A percentile compares a stretch with the other conserved stretches of the same genome.
Conservation (phyloP, 331 rosid genomes). For the Acacia pycnantha region DNA sequence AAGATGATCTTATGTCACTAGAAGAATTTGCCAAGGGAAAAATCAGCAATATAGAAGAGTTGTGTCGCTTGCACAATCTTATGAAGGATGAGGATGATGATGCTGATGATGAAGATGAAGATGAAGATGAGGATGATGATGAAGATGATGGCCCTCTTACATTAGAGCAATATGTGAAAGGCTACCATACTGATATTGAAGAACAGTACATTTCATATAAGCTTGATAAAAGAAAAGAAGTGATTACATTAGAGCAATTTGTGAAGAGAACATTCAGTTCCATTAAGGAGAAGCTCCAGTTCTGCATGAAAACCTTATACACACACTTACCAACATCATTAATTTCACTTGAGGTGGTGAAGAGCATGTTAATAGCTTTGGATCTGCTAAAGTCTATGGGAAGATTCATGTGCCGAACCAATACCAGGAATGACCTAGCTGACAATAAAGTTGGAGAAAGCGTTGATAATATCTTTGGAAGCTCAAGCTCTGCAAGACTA, state of each 20-base stretch:
- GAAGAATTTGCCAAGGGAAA: slow-evolving; percentile 23
- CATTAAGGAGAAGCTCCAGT: slow-evolving; percentile 15
- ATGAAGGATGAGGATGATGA: too few species aligned
- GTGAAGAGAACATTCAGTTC: slow-evolving; percentile 3
- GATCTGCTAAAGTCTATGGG: slow-evolving; percentile 22
- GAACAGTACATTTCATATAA: not conserved
- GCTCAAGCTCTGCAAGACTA: not conserved
- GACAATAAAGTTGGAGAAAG: not conserved
- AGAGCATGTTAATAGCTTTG: slow-evolving; percentile 23
- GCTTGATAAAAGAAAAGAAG: not conserved
- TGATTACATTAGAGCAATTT: slow-evolving; percentile 18
- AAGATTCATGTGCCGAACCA: not conserved
- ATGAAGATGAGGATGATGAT: too few species aligned
- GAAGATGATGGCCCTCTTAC: not conserved
- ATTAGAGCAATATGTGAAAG: slow-evolving; percentile 21
- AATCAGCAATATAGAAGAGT: not conserved
- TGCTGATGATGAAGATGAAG: too few species aligned
- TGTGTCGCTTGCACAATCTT: not conserved
- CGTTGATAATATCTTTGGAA: slow-evolving; percentile 2
- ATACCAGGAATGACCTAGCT: not conserved
- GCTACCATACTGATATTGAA: not conserved
- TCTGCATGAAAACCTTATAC: slow-evolving; percentile 20
- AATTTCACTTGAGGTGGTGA: slow-evolving; percentile 18
- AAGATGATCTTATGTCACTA: not conserved
- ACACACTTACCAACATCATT: slow-evolving; percentile 43